phyloP scores from a whole-genome alignment of 75 land plant species.

The Pinus taeda region DNA sequence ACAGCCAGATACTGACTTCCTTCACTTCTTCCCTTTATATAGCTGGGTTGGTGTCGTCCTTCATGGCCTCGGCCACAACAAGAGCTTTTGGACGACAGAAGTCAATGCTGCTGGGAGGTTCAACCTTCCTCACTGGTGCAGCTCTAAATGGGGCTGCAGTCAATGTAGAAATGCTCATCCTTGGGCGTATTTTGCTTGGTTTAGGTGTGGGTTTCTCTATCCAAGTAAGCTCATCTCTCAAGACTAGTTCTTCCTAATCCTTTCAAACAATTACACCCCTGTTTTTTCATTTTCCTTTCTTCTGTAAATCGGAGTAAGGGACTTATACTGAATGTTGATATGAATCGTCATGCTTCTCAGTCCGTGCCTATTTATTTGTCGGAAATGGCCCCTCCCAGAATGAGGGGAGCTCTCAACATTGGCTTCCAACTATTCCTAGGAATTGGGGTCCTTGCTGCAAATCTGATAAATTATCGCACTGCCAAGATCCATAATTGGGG shows the following conservation, averaged over 20 bases:
- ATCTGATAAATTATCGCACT: conserved; percentile 69
- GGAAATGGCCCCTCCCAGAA: conserved; percentile 74
- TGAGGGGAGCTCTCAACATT: conserved; percentile 74
- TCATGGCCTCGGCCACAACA: conserved; percentile 22
- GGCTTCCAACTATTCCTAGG: conserved; percentile 71
- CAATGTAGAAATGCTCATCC: conserved; percentile 19
- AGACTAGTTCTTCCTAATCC: no score
- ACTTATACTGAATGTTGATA: background rate
- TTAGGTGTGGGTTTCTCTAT: conserved; percentile 19
- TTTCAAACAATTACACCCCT: background rate
- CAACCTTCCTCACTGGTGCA: conserved; percentile 15
- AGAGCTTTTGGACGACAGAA: conserved; percentile 21
- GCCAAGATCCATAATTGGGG: conserved; percentile 38
- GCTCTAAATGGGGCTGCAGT: conserved; percentile 21
- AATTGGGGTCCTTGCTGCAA: conserved; percentile 63
- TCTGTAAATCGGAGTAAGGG: background rate
- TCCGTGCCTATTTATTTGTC: conserved; percentile 64
- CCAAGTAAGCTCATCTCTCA: conserved; percentile 10
- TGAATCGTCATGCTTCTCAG: background rate
- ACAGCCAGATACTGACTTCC: conserved; percentile 28
- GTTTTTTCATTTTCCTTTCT: background rate
- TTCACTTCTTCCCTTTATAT: conserved; percentile 47
- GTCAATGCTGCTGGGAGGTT: conserved; percentile 30
- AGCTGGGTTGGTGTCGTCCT: conserved; percentile 28
- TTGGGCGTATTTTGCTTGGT: conserved; percentile 26